Percentiles rank a stretch among this genome's conserved stretches.
phyloP scores from a whole-genome alignment of 495 filamentous ascomycete genomes.

The Penicillium roqueforti region DNA sequence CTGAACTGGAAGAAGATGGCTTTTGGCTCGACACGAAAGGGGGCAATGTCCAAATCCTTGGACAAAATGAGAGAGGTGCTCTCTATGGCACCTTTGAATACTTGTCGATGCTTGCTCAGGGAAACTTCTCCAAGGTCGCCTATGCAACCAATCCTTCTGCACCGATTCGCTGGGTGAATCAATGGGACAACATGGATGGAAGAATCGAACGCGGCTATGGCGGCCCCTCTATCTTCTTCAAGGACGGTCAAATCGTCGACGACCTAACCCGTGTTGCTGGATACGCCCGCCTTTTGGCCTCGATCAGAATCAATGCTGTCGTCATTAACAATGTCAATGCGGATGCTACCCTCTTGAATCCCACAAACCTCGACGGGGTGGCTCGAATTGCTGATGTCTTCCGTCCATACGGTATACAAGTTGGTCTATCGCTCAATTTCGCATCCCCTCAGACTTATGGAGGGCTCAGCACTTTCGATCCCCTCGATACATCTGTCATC shows the following conservation, averaged over 20 bases:
- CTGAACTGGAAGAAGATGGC: conserved; percentile 56
- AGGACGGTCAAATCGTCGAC: conserved; percentile 46
- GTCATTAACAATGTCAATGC: conserved; percentile 74
- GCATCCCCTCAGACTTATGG: conserved; percentile 57
- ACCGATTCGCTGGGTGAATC: conserved; percentile 65
- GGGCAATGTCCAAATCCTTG: conserved; percentile 52
- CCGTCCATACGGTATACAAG: conserved; percentile 61
- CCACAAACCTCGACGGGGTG: conserved; percentile 56
- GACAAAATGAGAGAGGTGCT: conserved; percentile 63
- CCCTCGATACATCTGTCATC: conserved; percentile 55
- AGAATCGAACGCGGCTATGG: conserved; percentile 66
- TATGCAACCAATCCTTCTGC: conserved; percentile 55
- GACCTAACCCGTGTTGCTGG: conserved; percentile 56
- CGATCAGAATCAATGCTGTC: conserved; percentile 60
- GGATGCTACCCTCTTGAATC: conserved; percentile 51
- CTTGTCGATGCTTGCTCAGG: conserved; percentile 58
- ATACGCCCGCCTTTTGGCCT: conserved; percentile 67
- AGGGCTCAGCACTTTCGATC: conserved; percentile 59
- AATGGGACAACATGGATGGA: conserved; percentile 73
- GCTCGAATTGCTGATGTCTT: conserved; percentile 59
- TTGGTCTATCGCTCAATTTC: conserved; percentile 66
- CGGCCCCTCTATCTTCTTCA: conserved; percentile 68
- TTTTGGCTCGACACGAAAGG: conserved; percentile 54
- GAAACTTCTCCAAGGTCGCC: conserved; percentile 52
- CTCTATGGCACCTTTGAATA: conserved; percentile 70